phyloP scores from a whole-genome alignment of 129 eudicot species.

The Silybum marianum region DNA sequence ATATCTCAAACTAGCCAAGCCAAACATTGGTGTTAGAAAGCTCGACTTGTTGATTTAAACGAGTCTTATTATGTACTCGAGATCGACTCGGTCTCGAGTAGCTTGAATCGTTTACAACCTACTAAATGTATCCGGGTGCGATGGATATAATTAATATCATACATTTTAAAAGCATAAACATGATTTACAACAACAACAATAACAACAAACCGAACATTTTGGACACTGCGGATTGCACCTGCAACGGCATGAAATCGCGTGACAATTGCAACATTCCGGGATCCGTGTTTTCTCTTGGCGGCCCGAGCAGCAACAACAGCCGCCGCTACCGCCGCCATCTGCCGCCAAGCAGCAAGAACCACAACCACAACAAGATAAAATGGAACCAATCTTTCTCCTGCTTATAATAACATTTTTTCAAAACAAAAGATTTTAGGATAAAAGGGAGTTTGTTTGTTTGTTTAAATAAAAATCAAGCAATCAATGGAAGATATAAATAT shows the following conservation, averaged over 20 bases:
- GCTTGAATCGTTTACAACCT: neutral
- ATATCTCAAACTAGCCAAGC: too few species aligned
- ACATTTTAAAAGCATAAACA: slow-evolving; percentile 35
- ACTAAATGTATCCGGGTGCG: neutral
- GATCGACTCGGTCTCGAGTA: too few species aligned
- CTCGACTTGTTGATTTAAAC: too few species aligned
- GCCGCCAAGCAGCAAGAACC: neutral
- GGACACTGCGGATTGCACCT: slow-evolving; percentile 26
- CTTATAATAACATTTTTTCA: neutral
- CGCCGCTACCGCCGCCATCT: neutral
- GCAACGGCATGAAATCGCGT: slow-evolving; percentile 21
- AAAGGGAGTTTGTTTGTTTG: neutral
- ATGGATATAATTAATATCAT: neutral
- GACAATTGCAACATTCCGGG: slow-evolving; percentile 26
- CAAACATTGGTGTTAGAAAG: too few species aligned
- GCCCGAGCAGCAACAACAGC: neutral
- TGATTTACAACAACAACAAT: slow-evolving; percentile 27
- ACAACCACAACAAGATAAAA: slow-evolving; percentile 22
- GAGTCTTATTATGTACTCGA: too few species aligned
- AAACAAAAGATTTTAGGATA: slow-evolving; percentile 8
- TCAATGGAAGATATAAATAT: neutral
- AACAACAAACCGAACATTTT: slow-evolving; percentile 23
- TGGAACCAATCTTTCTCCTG: slow-evolving; percentile 23
- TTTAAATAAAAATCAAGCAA: neutral
- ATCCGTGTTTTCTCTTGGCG: neutral